Evolutionary conservation across 768 basidiomycete genomes (phyloP).

Genomic region (Termitomyces titanicus): DNA sequence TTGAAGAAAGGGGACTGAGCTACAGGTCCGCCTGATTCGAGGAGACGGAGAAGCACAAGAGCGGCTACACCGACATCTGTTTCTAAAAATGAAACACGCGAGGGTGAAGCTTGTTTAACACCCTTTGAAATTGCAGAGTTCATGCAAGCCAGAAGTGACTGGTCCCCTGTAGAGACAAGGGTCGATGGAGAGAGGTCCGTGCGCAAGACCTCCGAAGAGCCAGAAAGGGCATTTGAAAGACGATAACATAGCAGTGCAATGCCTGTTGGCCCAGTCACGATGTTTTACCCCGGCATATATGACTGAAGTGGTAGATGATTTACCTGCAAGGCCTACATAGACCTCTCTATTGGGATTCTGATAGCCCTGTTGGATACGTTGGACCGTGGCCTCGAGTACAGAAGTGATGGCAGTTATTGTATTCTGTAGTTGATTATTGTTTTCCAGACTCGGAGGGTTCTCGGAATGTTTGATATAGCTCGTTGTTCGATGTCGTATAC

Average conservation of each 20-base stretch:
- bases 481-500: conserved; percentile 1
- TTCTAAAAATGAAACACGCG: conserved; percentile 35
- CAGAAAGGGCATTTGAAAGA: neutral
- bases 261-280: neutral
- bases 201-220: neutral
- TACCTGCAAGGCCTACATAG: conserved; percentile 15
- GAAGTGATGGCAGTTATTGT: conserved; percentile 6
- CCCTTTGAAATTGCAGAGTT: neutral
- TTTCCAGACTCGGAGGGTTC: conserved; percentile 5
- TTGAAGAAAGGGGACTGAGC: conserved; percentile 10
- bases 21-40: conserved; percentile 12
- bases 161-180: neutral
- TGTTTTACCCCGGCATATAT: neutral
- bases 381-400: neutral
- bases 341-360: conserved; percentile 3
- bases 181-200: neutral
- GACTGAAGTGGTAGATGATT: neutral
- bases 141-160: conserved; percentile 1
- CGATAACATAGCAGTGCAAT: conserved; percentile 3
- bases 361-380: neutral
- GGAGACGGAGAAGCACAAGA: conserved; percentile 28
- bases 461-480: conserved; percentile 11
- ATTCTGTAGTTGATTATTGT: conserved; percentile 1
- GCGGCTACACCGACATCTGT: conserved; percentile 35
- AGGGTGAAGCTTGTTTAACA: conserved; percentile 6